Base-by-base conservation (phyloP, 805 yeast genomes). In the Hanseniaspora vineae region DNA sequence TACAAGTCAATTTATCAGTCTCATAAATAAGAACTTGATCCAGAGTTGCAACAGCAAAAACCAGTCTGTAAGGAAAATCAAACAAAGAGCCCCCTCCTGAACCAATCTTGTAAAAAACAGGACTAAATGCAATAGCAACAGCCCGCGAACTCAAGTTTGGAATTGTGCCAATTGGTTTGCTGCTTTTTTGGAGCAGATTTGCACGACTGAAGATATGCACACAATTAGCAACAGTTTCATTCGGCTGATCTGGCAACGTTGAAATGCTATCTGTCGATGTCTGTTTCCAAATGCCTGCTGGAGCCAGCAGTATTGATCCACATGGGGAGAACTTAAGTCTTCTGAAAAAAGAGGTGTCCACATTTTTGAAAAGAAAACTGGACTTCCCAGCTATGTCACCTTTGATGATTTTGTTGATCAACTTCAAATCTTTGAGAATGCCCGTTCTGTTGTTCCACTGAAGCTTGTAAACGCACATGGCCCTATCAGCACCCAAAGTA, bases 41-140 rank as follows among this genome's bases (percentile, higher is more conserved):
- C 49, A 85, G 88, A 0, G 97, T 89, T 0, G 96, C 97, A 17
- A 92, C 83, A 0, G 97, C 97, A 66, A 84, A 89, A 0, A 90
- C 66, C 78, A 92, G 75, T 52, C 87, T 76, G 58, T 92, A 88
- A 1, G 86, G 83, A 42, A 89, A 63, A 4, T 68, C 64, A 51
- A 86, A 73, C 13, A 72, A 72, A 1, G 68, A 45, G 19, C 47
- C 14, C 3, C 18, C 42, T 29, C 19, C 44, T 46, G 39, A 47
- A 9, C 17, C 46, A 35, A 71, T 62, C 48, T 68, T 65, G 59
- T 80, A 89, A 35, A 72, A 59, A 2, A 74, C 64, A 0, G 95
- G 95, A 37, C 81, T 81, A 63, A 92, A 92, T 14, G 82, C 65
- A 12, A 87, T 76, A 0, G 84, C 96, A 33, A 89, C 71, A 0